A percentile compares a stretch with the other conserved stretches of the same genome.
Conservation (phyloP, 2,329 filamentous ascomycete species). For the Cytospora mali region DNA sequence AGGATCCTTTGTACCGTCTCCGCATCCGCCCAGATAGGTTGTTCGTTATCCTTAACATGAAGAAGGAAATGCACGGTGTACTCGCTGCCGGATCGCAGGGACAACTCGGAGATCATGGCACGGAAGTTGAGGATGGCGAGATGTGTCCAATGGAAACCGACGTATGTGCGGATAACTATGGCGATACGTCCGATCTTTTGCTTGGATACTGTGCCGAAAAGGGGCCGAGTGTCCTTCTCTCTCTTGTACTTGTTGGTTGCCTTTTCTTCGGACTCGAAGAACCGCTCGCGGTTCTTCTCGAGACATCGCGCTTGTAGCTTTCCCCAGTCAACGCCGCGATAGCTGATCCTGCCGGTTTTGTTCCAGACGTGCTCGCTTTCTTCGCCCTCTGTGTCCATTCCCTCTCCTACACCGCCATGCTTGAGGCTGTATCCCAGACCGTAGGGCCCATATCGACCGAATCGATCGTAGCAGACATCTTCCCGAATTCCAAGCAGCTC, state of each 20-base stretch:
- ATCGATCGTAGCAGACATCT: slow-evolving; percentile 86
- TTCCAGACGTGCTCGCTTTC: slow-evolving; percentile 65
- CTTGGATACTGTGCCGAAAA: slow-evolving; percentile 20
- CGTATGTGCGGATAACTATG: slow-evolving; percentile 79
- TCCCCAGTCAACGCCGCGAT: slow-evolving; percentile 57
- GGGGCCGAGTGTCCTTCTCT: slow-evolving; percentile 14
- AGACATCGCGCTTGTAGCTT: slow-evolving; percentile 57
- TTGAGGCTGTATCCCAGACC: slow-evolving; percentile 78
- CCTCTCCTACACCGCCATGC: slow-evolving; percentile 71
- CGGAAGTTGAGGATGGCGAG: slow-evolving; percentile 81
- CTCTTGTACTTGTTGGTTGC: slow-evolving; percentile 28
- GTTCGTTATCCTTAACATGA: slow-evolving; percentile 78
- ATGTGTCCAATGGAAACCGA: slow-evolving; percentile 75
- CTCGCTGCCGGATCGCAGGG: slow-evolving; percentile 76
- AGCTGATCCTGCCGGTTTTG: slow-evolving; percentile 58
- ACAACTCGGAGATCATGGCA: slow-evolving; percentile 77
- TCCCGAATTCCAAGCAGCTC: slow-evolving; percentile 71
- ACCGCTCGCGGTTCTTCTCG: slow-evolving; percentile 66
- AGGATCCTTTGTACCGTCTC: slow-evolving; percentile 72
- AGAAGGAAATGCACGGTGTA: slow-evolving; percentile 83
- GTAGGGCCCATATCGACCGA: slow-evolving; percentile 81
- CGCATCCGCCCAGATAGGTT: slow-evolving; percentile 81
- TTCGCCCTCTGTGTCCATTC: slow-evolving; percentile 71
- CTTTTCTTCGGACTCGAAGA: slow-evolving; percentile 45
- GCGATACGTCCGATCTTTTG: slow-evolving; percentile 65